These are phyloP conservation scores for Paragyromitra xinjiangensis DNA, from an alignment of 495 filamentous ascomycete genomes.

Conservation along the genomic window DNA sequence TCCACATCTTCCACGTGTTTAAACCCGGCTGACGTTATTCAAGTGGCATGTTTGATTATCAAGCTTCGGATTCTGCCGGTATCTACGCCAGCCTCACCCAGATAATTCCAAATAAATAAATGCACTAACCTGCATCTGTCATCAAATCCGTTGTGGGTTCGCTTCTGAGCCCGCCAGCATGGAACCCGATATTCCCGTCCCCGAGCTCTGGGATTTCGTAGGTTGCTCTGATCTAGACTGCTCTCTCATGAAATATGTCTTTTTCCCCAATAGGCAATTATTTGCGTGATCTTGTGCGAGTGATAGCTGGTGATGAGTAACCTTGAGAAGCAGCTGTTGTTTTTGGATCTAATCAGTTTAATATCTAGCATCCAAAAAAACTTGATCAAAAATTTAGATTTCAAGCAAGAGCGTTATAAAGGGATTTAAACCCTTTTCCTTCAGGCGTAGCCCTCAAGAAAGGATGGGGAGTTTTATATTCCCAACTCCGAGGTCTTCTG, in stretches of 20 bases:
- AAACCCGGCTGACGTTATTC: background rate
- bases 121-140: conserved; percentile 1
- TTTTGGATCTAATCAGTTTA: too few relatives aligned
- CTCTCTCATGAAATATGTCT: too few relatives aligned
- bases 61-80: background rate
- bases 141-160: background rate
- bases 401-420: too few relatives aligned
- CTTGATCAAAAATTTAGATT: too few relatives aligned
- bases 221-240: background rate
- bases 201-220: background rate
- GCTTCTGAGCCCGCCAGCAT: background rate
- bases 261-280: background rate
- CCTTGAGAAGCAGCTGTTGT: too few relatives aligned
- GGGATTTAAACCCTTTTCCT: too few relatives aligned
- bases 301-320: too few relatives aligned
- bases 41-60: background rate
- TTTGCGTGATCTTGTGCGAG: background rate
- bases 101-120: conserved; percentile 1
- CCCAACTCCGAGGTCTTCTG: too few relatives aligned
- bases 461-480: too few relatives aligned
- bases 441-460: too few relatives aligned
- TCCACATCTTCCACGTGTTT: background rate
- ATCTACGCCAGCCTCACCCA: background rate
- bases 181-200: background rate
- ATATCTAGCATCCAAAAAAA: too few relatives aligned